Conservation (phyloP, 306 rosid genomes). For the Coriaria nepalensis region DNA sequence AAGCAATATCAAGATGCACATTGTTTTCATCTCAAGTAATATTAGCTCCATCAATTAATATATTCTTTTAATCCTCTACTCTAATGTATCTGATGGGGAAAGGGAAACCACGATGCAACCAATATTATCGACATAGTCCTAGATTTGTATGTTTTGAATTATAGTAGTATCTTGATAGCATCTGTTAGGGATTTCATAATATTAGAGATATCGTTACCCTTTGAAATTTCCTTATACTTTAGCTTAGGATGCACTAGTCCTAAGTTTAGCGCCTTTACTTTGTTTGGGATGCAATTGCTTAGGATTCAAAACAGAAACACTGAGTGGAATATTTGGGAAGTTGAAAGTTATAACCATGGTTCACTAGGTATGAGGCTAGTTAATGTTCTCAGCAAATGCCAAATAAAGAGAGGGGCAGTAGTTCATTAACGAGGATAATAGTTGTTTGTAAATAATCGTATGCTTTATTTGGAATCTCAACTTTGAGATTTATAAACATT, state of each 20-base stretch:
- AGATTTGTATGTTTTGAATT: too few relatives aligned
- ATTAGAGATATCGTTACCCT: too few relatives aligned
- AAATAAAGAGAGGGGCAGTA: too few relatives aligned
- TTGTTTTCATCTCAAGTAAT: conserved; percentile 82
- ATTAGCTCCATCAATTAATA: conserved; percentile 12
- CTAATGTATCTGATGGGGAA: too few relatives aligned
- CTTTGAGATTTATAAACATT: conserved; percentile 1
- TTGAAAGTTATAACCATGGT: neutral
- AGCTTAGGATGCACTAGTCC: too few relatives aligned
- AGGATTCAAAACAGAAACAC: neutral
- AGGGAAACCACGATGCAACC: too few relatives aligned
- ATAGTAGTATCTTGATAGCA: too few relatives aligned
- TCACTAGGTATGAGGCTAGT: neutral
- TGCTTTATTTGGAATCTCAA: conserved; percentile 5
- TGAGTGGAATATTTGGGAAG: neutral
- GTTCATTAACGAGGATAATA: neutral
- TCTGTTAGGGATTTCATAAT: too few relatives aligned
- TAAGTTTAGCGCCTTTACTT: neutral
- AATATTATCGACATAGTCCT: too few relatives aligned
- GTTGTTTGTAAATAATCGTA: neutral
- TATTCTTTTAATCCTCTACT: neutral
- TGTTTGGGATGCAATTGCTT: neutral
- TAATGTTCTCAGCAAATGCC: too few relatives aligned
- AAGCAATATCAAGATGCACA: conserved; percentile 90
- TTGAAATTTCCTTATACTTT: too few relatives aligned